phyloP scores from a whole-genome alignment of 2,329 filamentous ascomycete species.

The Ceratocystis destructans region DNA sequence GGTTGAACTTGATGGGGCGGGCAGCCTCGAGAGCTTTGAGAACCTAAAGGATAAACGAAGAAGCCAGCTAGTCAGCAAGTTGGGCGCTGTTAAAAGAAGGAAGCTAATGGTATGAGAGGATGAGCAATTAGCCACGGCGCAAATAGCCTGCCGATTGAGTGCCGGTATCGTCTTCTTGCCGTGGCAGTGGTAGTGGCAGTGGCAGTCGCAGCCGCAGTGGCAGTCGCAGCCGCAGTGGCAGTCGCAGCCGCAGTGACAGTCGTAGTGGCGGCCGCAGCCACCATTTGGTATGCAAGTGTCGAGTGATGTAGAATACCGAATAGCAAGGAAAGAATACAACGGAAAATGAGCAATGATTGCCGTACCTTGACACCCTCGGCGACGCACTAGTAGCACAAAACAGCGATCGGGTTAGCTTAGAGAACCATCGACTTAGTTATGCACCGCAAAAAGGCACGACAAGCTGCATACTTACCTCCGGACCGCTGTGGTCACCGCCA shows the following conservation, averaged over 20 bases:
- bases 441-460: neutral
- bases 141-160: no score
- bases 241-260: neutral
- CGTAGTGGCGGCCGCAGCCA: neutral
- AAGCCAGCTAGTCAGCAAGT: neutral
- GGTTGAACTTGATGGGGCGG: constrained; percentile 65
- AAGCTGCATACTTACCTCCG: constrained; percentile 47
- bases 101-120: neutral
- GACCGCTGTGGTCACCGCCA: constrained; percentile 71
- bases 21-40: constrained; percentile 64
- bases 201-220: neutral
- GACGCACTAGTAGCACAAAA: constrained; percentile 43
- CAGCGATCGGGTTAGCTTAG: constrained; percentile 4
- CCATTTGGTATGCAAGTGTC: neutral
- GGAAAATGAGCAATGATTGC: neutral
- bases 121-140: no score
- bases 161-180: no score
- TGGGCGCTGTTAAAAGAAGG: neutral
- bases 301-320: neutral
- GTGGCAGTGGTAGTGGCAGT: neutral
- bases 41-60: constrained; percentile 37
- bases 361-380: constrained; percentile 72
- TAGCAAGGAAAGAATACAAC: neutral
- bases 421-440: neutral
- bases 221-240: neutral